phyloP scores from a whole-genome alignment of 306 rosid species.

The Acmispon strigosus region DNA sequence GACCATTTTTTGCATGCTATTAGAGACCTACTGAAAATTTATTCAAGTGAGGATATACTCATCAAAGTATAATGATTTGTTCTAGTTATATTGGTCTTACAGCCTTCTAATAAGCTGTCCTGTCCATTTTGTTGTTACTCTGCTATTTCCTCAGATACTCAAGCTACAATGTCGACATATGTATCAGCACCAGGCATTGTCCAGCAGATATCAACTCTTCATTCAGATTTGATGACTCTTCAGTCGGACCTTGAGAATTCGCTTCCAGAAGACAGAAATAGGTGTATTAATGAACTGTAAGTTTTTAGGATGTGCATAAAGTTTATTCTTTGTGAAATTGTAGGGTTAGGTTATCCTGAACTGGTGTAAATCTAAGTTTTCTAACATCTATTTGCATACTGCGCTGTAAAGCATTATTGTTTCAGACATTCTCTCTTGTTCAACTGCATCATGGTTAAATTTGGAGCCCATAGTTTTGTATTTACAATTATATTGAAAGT shows the following conservation, averaged over 20 bases:
- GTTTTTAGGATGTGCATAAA: slow-evolving; percentile 15
- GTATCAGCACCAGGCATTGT: slow-evolving; percentile 98
- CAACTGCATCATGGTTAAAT: background rate
- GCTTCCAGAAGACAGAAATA: slow-evolving; percentile 93
- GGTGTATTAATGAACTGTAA: slow-evolving; percentile 92
- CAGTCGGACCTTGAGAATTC: slow-evolving; percentile 89
- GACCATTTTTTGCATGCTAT: slow-evolving; percentile 91
- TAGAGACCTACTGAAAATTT: slow-evolving; percentile 88
- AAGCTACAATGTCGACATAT: slow-evolving; percentile 71
- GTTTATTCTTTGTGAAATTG: background rate
- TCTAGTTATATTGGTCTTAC: slow-evolving; percentile 11
- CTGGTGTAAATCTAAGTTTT: background rate
- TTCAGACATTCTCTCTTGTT: background rate
- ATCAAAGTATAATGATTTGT: slow-evolving; percentile 2
- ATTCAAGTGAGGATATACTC: slow-evolving; percentile 57
- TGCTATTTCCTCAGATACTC: slow-evolving; percentile 60
- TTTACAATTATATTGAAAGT: background rate
- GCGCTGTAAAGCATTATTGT: background rate
- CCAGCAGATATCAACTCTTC: slow-evolving; percentile 85
- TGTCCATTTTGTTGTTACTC: slow-evolving; percentile 1
- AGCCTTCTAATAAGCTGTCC: slow-evolving; percentile 15
- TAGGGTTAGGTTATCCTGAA: background rate
- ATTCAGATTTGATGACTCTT: slow-evolving; percentile 75
- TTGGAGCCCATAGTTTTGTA: background rate
- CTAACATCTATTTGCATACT: background rate